Evolutionary conservation across 1,284 basidiomycete species (phyloP).

Genomic region (Sphagnurus paluster): DNA sequence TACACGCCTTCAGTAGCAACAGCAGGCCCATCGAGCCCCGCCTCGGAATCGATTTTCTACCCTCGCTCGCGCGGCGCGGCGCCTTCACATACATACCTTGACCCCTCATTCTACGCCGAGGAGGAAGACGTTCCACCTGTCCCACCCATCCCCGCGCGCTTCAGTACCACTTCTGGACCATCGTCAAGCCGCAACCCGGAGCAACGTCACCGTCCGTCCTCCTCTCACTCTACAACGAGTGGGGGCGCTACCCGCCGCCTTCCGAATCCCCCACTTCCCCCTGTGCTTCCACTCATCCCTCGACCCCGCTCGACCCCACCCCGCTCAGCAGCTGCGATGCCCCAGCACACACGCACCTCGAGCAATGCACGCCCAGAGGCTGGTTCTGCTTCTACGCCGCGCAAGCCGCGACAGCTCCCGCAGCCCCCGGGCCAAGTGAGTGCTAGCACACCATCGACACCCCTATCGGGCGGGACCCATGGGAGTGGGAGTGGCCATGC

Average conservation of each 20-base stretch:
- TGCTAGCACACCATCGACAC: background rate
- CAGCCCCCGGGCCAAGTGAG: constrained; percentile 13
- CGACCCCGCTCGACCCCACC: constrained; percentile 30
- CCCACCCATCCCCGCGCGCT: constrained; percentile 34
- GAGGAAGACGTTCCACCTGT: constrained; percentile 32
- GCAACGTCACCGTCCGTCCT: constrained; percentile 26
- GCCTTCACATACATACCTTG: constrained; percentile 39
- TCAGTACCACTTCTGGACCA: constrained; percentile 21
- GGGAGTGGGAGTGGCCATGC: constrained; percentile 6
- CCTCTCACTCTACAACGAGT: constrained; percentile 21
- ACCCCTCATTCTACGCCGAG: constrained; percentile 39
- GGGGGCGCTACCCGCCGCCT: constrained; percentile 19
- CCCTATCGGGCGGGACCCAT: constrained; percentile 3
- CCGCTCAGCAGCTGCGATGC: constrained; percentile 16
- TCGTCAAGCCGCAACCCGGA: constrained; percentile 12
- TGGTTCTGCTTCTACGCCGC: constrained; percentile 5
- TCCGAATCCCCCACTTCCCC: constrained; percentile 24
- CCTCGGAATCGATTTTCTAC: constrained; percentile 38
- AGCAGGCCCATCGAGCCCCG: constrained; percentile 33
- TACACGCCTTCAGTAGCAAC: constrained; percentile 19
- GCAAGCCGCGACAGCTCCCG: constrained; percentile 22
- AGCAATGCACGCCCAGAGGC: constrained; percentile 1
- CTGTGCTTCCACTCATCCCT: constrained; percentile 19
- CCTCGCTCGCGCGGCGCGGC: constrained; percentile 29
- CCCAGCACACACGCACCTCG: background rate